Evolutionary conservation across 805 yeast species (phyloP), one percentile per base, ranked within the genome.

Genomic region (Starmerella kuoi): DNA sequence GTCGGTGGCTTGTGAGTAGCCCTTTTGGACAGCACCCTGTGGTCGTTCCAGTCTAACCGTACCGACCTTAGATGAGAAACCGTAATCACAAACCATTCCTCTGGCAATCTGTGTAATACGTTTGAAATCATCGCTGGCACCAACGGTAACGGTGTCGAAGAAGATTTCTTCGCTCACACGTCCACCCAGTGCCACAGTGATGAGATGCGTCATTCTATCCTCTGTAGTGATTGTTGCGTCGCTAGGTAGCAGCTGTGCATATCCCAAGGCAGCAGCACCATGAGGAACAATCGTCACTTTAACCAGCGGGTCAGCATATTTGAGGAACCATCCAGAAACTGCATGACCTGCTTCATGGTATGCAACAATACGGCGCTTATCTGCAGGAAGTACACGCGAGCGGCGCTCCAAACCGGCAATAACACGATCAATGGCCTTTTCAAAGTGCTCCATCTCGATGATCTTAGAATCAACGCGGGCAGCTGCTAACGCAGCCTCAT

Each of bases 271-370:
- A 38, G 94, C 95, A 61, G 81, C 83, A 19, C 95, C 95, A 61
- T 94, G 76, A 44, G 96, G 96, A 48, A 86, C 83, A 52, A 86
- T 86, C 18, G 94, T 80, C n/a, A 86, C 95, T 62, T 86, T 86
- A 45, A 87, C 72, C 46, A 86, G 66, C 6, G 96, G 96, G 60
- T 86, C 94, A 9, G 96, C 95, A 64, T 66, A 76, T 63, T 77
- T 73, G 57, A 86, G 68, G 58, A 68, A 84, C 96, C 95, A 87
- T 19, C 95, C 96, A 63, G 95, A 82, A 37, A 86, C 79, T 3
- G 96, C 96, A 61, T 86, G 96, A 0, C 96, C 96, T 2, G 96
- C 96, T 64, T 86, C 96, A 61, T 86, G 96, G 59, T 82, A 86
- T 0, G 95, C 95, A 38, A 86, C 95, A 25, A 82, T 74, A 51